Conservation (phyloP, 2,329 filamentous ascomycete genomes). For the Stemphylium beticola region DNA sequence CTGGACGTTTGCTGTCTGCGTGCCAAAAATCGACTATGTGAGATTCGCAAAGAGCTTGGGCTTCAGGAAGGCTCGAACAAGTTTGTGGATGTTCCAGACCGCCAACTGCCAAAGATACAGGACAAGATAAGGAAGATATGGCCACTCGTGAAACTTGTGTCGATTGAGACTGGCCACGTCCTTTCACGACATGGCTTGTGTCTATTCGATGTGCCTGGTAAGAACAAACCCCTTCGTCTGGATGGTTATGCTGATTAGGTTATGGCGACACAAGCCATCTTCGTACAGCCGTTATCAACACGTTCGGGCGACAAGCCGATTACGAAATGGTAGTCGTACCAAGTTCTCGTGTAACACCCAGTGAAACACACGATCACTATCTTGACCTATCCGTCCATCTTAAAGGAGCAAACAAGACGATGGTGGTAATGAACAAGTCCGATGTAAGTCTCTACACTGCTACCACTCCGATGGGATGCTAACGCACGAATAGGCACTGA, state of each 20-base stretch:
- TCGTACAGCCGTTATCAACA: conserved; percentile 14
- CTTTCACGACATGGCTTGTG: conserved; percentile 11
- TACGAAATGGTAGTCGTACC: conserved; percentile 22
- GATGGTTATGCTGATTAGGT: conserved; percentile 5
- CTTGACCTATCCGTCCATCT: conserved; percentile 12
- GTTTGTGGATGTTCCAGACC: conserved; percentile 7
- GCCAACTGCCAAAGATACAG: background rate
- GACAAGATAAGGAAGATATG: conserved; percentile 1
- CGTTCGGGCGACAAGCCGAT: conserved; percentile 12
- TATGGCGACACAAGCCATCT: conserved; percentile 24
- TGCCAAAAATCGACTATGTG: background rate
- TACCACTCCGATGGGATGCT: background rate
- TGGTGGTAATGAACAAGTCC: conserved; percentile 17
- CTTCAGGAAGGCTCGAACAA: background rate
- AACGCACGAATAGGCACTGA: background rate
- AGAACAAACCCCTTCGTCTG: background rate
- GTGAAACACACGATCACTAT: conserved; percentile 3
- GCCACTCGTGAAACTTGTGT: conserved; percentile 16
- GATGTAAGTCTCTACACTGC: conserved; percentile 12
- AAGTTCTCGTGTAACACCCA: conserved; percentile 4
- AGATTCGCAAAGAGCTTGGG: background rate
- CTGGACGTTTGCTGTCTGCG: background rate
- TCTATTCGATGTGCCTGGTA: conserved; percentile 23
- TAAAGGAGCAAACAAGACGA: conserved; percentile 8
- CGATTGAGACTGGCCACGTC: conserved; percentile 15